phyloP scores from a whole-genome alignment of 257 asterid genomes.

The Penstemon davidsonii region DNA sequence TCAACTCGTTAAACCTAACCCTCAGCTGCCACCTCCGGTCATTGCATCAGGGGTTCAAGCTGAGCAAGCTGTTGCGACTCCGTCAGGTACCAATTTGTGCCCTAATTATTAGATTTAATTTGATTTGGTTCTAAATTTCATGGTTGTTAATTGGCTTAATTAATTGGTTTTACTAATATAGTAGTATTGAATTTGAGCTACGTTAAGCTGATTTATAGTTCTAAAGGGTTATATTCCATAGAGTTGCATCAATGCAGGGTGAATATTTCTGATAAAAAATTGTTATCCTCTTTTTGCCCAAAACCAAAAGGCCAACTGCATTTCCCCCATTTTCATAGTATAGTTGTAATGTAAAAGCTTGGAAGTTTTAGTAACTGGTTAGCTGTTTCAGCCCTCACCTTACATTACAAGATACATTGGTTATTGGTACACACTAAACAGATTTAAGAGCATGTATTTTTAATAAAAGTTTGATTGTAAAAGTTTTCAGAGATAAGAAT shows the following conservation, averaged over 20 bases:
- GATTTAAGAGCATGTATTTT: neutral
- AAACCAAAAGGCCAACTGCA: no score
- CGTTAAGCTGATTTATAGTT: no score
- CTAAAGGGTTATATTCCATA: no score
- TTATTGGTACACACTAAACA: neutral
- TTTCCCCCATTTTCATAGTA: no score
- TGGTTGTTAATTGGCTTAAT: neutral
- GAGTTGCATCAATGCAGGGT: no score
- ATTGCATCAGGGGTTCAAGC: constrained; percentile 31
- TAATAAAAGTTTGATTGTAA: neutral
- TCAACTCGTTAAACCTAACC: constrained; percentile 37
- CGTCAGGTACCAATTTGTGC: constrained; percentile 39
- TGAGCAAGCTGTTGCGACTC: constrained; percentile 32
- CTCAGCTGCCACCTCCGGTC: constrained; percentile 37
- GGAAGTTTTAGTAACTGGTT: no score
- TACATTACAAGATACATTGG: no score
- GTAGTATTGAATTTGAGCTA: neutral
- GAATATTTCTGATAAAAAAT: no score
- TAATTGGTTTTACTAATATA: neutral
- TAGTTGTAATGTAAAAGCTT: no score
- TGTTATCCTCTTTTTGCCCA: no score
- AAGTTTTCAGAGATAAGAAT: neutral
- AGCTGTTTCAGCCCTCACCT: no score
- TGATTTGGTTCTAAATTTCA: neutral
- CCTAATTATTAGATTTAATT: constrained; percentile 6